Base-by-base conservation (phyloP, 805 yeast genomes). In the Suhomyces canberraensis region DNA sequence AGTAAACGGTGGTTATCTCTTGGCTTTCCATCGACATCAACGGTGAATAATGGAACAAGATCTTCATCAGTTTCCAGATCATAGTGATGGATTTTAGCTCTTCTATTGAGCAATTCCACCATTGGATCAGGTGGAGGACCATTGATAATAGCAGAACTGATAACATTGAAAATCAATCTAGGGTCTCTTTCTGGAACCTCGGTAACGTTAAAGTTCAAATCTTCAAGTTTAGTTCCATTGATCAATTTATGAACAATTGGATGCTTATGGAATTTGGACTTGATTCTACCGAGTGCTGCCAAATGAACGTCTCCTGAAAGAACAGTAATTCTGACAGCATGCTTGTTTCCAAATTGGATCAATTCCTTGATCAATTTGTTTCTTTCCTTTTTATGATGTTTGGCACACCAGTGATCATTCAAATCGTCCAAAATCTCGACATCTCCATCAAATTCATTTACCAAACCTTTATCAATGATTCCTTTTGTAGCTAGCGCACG, bases 401-500 rank as follows among this genome's bases (percentile, higher is more conserved):
- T 73, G 3, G 96, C 82, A 58, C 97, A 89, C 98, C 98, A 91
- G 64, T 91, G 98, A 57, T 91, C 98, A 54, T 89, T 82, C 60
- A 93, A 70, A 58, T 91, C 98, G 55, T 93, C 98, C 47, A 93
- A 71, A 11, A 91, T 77, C 61, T 91, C 98, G 4, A 91, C 80
- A 27, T 84, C 78, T 2, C 97, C 97, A 56, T 90, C 96, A 52
- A 90, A 91, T 48, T 86, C 93, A 54, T 93, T 91, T 17, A 88
- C 88, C 22, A 91, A 61, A 0, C 95, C 95, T 41, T 73, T 71
- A 33, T 79, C 75, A 27, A 84, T 60, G 17, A 60, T 36, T 2
- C 89, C 88, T 39, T 72, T 74, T 37, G 75, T 69, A 2, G 91
- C 77, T 45, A 71, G 46, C 24, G 58, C 71, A 52, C 81, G 79